Evolutionary conservation across 768 basidiomycete genomes (phyloP), one percentile per base, ranked within the genome.

Genomic region (Kwoniella sp.): DNA sequence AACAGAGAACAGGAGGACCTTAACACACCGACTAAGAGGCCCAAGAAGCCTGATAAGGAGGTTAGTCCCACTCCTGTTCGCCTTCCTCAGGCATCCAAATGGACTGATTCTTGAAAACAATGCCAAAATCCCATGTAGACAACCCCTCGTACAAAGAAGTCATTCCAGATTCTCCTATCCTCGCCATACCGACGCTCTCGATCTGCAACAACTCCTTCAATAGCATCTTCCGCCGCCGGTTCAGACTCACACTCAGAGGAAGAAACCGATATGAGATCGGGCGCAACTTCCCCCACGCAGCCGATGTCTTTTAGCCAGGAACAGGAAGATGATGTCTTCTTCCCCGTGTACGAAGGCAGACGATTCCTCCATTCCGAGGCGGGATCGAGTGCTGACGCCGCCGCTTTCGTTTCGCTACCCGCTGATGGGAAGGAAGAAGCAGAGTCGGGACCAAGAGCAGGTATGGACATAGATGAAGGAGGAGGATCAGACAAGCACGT

Each of bases 301-400:
- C 62, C 62, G 5, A 21, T 64, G 25, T 64, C 62, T 3, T 60
- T 49, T 26, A 63, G 54, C 25, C 55, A 63, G 40, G 36, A 63
- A 15, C 54, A 63, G 26, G 61, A 63, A 24, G 33, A 33, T 13
- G 33, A 33, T 5, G 40, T 46, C 10, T 56, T 56, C 30, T 63
- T 44, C 46, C 27, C 51, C n/a, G 21, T 55, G 12, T 33, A 37
- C 25, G 21, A 49, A 21, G 61, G 36, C 17, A 33, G 46, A 30
- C n/a, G 44, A 33, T 27, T 1, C 8, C 40, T 9, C 10, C n/a
- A n/a, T n/a, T 10, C 8, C 10, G 40, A 44, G 40, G 17, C 17
- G 8, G 40, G 17, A 13, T 9, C 5, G 49, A 13, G 21, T n/a
- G n/a, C n/a, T n/a, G n/a, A n/a, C n/a, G n/a, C n/a, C n/a, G n/a